Percentiles rank a stretch among this genome's conserved stretches.
Conservation (phyloP, 331 rosid genomes). For the Arachis monticola region DNA sequence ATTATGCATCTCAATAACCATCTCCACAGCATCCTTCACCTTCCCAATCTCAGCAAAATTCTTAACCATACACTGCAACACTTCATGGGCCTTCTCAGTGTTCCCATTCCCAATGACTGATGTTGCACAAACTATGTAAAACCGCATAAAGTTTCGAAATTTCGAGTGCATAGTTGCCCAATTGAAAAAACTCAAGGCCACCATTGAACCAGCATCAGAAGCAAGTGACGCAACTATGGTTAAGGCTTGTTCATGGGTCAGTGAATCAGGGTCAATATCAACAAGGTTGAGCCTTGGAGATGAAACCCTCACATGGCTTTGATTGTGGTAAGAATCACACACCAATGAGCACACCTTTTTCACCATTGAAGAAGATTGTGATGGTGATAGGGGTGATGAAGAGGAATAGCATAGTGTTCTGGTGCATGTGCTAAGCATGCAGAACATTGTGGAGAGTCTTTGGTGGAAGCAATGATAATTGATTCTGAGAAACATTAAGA, state of each 20-base stretch:
- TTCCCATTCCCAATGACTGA: conserved; percentile 64
- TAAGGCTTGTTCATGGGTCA: conserved; percentile 71
- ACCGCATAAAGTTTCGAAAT: conserved; percentile 72
- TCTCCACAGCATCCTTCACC: conserved; percentile 77
- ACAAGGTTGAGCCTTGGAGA: conserved; percentile 57
- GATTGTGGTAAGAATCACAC: conserved; percentile 57
- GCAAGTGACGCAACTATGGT: conserved; percentile 79
- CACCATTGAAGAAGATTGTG: conserved; percentile 42
- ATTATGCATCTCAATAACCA: conserved; percentile 74
- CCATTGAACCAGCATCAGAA: conserved; percentile 75
- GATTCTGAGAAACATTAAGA: conserved; percentile 43
- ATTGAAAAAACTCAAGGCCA: conserved; percentile 71
- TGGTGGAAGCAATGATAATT: conserved; percentile 43
- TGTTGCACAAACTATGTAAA: conserved; percentile 67
- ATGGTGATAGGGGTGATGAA: conserved; percentile 4
- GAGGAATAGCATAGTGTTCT: conserved; percentile 41
- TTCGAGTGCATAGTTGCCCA: conserved; percentile 68
- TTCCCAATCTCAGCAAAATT: conserved; percentile 70
- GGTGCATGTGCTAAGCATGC: conserved; percentile 28
- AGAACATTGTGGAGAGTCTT: conserved; percentile 33
- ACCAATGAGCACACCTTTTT: conserved; percentile 62
- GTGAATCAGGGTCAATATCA: conserved; percentile 47
- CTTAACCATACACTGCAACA: conserved; percentile 67
- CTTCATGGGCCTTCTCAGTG: conserved; percentile 67
- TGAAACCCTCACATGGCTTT: conserved; percentile 46